Evolutionary conservation across 441 rosid species (phyloP).

Genomic region (Brassica balearica): DNA sequence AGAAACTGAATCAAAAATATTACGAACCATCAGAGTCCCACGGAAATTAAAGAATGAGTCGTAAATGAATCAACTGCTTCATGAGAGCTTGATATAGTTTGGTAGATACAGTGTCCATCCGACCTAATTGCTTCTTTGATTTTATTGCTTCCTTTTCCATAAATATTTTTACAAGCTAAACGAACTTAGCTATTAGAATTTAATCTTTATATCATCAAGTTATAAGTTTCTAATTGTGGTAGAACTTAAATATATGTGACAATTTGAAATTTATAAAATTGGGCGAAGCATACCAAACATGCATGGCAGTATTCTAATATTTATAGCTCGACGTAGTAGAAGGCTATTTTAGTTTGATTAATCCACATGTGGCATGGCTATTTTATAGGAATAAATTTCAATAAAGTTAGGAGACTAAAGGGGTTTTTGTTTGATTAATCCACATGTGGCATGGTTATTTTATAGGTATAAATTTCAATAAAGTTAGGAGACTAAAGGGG

Average conservation of each 20-base stretch:
- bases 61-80: constrained; percentile 25
- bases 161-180: neutral
- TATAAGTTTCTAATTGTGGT: constrained; percentile 3
- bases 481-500: constrained; percentile 23
- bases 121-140: constrained; percentile 22
- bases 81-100: constrained; percentile 28
- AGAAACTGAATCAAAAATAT: neutral
- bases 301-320: neutral
- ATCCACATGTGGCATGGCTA: constrained; percentile 5
- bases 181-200: neutral
- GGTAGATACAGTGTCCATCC: constrained; percentile 7
- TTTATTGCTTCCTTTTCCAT: neutral
- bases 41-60: constrained; percentile 8
- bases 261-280: neutral
- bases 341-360: constrained; percentile 19
- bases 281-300: constrained; percentile 19
- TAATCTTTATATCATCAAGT: neutral
- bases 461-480: neutral
- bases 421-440: constrained; percentile 23
- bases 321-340: neutral
- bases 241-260: constrained; percentile 3
- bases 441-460: constrained; percentile 4
- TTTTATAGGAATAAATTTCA: neutral
- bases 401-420: constrained; percentile 24
- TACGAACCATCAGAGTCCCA: constrained; percentile 13